These are phyloP conservation scores for Stephanodiscus triporus DNA, from an alignment of 108 stramenopile genomes.

Conservation along the genomic window DNA sequence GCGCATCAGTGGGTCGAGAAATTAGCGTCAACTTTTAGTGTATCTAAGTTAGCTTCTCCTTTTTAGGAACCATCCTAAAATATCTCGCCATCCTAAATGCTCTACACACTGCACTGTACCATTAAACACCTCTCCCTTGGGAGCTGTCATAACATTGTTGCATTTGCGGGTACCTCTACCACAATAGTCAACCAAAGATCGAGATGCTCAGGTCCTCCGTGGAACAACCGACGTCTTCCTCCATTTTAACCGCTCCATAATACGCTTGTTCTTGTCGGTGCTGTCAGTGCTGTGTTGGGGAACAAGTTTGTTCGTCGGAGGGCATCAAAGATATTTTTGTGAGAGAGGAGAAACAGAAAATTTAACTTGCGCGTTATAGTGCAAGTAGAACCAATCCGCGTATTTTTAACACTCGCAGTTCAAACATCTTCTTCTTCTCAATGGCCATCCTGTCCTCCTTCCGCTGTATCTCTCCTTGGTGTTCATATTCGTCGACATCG, in stretches of 20 bases:
- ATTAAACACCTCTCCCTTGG: too few relatives aligned
- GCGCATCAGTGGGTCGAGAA: too few relatives aligned
- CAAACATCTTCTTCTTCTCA: slow-evolving; percentile 21
- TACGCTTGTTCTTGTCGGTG: slow-evolving; percentile 32
- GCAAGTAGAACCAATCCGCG: background rate
- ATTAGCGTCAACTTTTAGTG: too few relatives aligned
- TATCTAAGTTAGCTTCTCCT: too few relatives aligned
- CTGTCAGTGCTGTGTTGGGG: slow-evolving; percentile 17
- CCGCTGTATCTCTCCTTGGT: slow-evolving; percentile 35
- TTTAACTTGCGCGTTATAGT: too few relatives aligned
- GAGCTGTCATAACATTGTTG: too few relatives aligned
- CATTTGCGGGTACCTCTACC: too few relatives aligned
- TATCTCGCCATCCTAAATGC: too few relatives aligned
- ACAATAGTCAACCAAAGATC: too few relatives aligned
- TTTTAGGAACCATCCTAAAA: too few relatives aligned
- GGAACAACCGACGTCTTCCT: slow-evolving; percentile 22
- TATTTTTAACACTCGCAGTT: slow-evolving; percentile 4
- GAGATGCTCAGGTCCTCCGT: too few relatives aligned
- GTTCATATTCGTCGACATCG: slow-evolving; percentile 29
- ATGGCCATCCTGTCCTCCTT: slow-evolving; percentile 38
- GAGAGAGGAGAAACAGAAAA: background rate
- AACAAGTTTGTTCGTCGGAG: background rate
- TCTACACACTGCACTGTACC: too few relatives aligned
- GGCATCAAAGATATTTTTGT: background rate
- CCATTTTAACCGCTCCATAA: slow-evolving; percentile 28